phyloP scores from a whole-genome alignment of 2,329 filamentous ascomycete genomes.

The Diaporthe ampelina region DNA sequence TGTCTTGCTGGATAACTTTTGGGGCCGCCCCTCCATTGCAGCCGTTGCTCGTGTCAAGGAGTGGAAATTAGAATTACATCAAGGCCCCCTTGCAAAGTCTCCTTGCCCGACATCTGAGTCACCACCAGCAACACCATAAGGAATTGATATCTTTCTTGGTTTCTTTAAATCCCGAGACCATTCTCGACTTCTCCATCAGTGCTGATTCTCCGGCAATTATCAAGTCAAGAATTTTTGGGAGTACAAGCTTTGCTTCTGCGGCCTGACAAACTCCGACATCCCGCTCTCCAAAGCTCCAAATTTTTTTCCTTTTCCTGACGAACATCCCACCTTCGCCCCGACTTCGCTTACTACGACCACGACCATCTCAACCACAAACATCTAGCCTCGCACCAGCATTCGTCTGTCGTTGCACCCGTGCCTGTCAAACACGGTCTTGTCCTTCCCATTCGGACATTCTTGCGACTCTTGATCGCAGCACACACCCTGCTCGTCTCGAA shows the following conservation, averaged over 20 bases:
- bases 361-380: neutral
- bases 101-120: conserved; percentile 36
- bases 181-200: neutral
- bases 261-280: conserved; percentile 34
- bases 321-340: conserved; percentile 23
- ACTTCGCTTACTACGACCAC: neutral
- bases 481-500: conserved; percentile 24
- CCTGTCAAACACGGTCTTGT: conserved; percentile 27
- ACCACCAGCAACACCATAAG: conserved; percentile 11
- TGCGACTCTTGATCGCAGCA: conserved; percentile 18
- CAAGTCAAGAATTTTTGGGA: neutral
- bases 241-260: conserved; percentile 28
- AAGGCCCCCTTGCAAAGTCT: conserved; percentile 18
- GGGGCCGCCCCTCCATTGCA: conserved; percentile 3
- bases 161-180: neutral
- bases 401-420: conserved; percentile 15
- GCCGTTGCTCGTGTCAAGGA: conserved; percentile 16
- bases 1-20: neutral
- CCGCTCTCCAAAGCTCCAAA: conserved; percentile 30
- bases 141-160: conserved; percentile 2
- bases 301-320: conserved; percentile 25
- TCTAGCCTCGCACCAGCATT: conserved; percentile 15
- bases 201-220: neutral
- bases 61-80: conserved; percentile 25
- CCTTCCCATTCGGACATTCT: neutral